These are phyloP conservation scores for Xylaria sp. DNA, from an alignment of 2,329 filamentous ascomycete species.

Conservation along the genomic window DNA sequence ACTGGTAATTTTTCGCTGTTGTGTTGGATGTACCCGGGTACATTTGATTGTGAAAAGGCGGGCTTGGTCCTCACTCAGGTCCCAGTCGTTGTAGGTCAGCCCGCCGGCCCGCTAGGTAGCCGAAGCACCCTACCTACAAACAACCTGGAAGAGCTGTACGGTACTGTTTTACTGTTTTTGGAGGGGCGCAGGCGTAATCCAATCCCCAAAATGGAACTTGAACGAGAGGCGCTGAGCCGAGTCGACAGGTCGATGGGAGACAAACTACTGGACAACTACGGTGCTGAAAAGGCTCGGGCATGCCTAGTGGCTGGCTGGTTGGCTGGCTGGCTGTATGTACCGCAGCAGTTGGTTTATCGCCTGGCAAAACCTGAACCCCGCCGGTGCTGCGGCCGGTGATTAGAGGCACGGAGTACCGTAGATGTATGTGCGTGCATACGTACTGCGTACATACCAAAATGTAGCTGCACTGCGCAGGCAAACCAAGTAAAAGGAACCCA, in stretches of 20 bases:
- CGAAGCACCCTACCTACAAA: too few relatives aligned
- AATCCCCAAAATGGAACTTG: not conserved
- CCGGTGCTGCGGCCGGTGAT: not conserved
- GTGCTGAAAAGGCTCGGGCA: constrained; percentile 1
- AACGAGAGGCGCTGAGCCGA: too few relatives aligned
- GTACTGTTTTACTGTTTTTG: not conserved
- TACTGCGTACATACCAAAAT: too few relatives aligned
- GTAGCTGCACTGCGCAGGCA: too few relatives aligned
- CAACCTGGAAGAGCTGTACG: too few relatives aligned
- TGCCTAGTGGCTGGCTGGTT: not conserved
- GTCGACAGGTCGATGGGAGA: not conserved
- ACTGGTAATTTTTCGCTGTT: too few relatives aligned
- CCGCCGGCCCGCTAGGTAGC: too few relatives aligned
- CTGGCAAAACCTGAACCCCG: not conserved
- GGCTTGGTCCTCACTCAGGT: not conserved
- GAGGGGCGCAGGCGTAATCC: not conserved
- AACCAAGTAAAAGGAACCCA: too few relatives aligned
- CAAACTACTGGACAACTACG: not conserved
- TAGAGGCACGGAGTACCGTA: not conserved
- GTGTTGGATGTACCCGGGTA: not conserved
- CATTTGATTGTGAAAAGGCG: not conserved
- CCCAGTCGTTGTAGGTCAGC: too few relatives aligned
- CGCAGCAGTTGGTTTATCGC: not conserved
- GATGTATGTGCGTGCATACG: not conserved
- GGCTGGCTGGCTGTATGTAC: not conserved